Evolutionary conservation across 306 rosid genomes (phyloP), one percentile per base, ranked within the genome.

Genomic region (Styphnolobium japonicum): DNA sequence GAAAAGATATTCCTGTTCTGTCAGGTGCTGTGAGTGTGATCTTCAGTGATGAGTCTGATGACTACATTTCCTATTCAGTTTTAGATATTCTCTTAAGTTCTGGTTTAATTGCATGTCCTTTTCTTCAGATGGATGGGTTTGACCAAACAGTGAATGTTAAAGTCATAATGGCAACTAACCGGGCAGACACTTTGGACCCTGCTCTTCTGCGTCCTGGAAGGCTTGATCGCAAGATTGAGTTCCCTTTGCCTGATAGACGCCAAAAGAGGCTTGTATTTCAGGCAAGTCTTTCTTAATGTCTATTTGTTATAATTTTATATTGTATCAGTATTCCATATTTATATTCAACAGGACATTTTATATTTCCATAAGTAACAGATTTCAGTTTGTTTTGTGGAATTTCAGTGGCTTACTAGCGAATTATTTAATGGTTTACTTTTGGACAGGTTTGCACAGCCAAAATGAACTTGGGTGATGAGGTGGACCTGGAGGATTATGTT

Each of bases 221-320:
- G 77, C 98, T 96, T 64, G 99, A 96, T 76, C 87, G 99, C 14
- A 96, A 96, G 84, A 96, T 96, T 58, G 99, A 96, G 84, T 96
- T 96, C 81, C 99, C 99, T 53, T 85, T 93, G 79, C 99, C 99
- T 15, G 99, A 96, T 75, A 92, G 99, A 79, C 87, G 98, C 61
- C 99, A 96, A 78, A 96, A 96, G 83, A 88, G 99, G 83, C 98
- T 96, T 85, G 99, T 96, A 77, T 96, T 96, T 85, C 99, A 96
- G 94, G 99, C 83, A 85, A 83, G 85, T 73, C 46, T 73, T 80
- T 31, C n/a, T n/a, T n/a, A n/a, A n/a, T 29, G 21, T 46, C 18
- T 48, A 19, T 31, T 49, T 81, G 33, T 46, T 55, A 10, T 31
- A 18, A 10, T 76, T 65, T 58, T 19, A 3, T 64, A 12, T 29